phyloP scores from a whole-genome alignment of 306 rosid species.

The Citrullus amarus region DNA sequence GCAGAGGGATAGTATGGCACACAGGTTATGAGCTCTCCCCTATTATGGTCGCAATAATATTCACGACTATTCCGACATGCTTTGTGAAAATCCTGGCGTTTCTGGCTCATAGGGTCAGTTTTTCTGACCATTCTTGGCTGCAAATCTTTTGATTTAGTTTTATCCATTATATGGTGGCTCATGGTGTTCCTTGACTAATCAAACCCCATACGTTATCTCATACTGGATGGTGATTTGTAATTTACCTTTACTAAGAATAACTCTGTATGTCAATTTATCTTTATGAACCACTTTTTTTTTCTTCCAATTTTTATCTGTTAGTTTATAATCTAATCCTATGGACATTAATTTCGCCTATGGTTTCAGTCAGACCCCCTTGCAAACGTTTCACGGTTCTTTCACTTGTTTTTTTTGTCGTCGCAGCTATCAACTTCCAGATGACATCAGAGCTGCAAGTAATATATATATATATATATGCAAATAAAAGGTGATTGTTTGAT shows the following conservation, averaged over 20 bases:
- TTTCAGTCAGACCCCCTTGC: background rate
- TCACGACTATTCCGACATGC: background rate
- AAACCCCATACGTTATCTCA: background rate
- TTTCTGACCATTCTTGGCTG: background rate
- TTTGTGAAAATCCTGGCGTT: background rate
- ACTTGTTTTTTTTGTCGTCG: background rate
- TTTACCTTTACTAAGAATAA: background rate
- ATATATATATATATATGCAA: background rate
- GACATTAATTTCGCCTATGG: background rate
- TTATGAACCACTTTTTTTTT: background rate
- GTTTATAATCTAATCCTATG: background rate
- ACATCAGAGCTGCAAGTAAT: background rate
- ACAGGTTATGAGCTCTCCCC: background rate
- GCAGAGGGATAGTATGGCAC: slow-evolving; percentile 15
- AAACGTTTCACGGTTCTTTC: background rate
- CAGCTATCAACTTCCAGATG: background rate
- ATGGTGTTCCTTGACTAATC: background rate
- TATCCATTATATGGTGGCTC: background rate
- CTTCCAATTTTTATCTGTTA: background rate
- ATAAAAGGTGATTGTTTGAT: background rate
- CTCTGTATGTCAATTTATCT: background rate
- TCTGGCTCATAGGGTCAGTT: background rate
- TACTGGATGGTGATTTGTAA: background rate
- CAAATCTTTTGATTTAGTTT: background rate
- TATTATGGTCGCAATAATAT: background rate